phyloP scores from a whole-genome alignment of 495 filamentous ascomycete genomes.

The Cudoniella acicularis region DNA sequence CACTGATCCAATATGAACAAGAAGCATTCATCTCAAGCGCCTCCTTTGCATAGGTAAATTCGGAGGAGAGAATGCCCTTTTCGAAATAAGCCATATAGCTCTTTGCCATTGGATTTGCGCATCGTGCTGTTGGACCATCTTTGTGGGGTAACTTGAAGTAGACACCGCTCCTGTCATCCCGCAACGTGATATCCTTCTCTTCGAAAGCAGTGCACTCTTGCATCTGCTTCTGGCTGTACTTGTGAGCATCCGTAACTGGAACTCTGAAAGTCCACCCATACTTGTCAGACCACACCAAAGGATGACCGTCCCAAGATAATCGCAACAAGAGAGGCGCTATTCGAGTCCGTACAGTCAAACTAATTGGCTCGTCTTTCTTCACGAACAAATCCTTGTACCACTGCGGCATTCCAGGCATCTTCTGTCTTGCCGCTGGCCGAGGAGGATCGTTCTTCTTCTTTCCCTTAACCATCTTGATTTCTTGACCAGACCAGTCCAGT shows the following conservation, averaged over 20 bases:
- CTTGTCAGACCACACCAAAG: constrained; percentile 87
- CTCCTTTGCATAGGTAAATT: constrained; percentile 85
- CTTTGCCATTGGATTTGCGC: constrained; percentile 84
- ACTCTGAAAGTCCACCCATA: constrained; percentile 91
- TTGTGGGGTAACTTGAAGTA: constrained; percentile 98
- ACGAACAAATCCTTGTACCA: constrained; percentile 93
- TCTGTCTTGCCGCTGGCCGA: constrained; percentile 76
- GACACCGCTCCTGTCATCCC: constrained; percentile 58
- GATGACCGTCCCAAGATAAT: constrained; percentile 83
- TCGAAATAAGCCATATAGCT: constrained; percentile 89
- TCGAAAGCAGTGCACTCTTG: constrained; percentile 71
- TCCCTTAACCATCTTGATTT: constrained; percentile 84
- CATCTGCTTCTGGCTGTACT: constrained; percentile 68
- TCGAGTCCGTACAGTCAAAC: constrained; percentile 80
- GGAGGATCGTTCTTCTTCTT: constrained; percentile 81
- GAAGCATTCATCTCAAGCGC: constrained; percentile 97
- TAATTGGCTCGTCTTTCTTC: constrained; percentile 59
- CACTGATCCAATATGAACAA: constrained; percentile 98
- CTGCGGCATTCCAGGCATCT: constrained; percentile 87
- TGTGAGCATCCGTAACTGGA: constrained; percentile 53
- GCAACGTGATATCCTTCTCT: constrained; percentile 59
- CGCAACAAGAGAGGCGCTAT: constrained; percentile 84
- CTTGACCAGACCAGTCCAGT: constrained; percentile 92
- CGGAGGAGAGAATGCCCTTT: constrained; percentile 77
- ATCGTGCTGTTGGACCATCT: constrained; percentile 82